A percentile compares a stretch with the other conserved stretches of the same genome.
Evolutionary conservation across 305 asterid genomes (phyloP).

Genomic region (Withania somnifera): DNA sequence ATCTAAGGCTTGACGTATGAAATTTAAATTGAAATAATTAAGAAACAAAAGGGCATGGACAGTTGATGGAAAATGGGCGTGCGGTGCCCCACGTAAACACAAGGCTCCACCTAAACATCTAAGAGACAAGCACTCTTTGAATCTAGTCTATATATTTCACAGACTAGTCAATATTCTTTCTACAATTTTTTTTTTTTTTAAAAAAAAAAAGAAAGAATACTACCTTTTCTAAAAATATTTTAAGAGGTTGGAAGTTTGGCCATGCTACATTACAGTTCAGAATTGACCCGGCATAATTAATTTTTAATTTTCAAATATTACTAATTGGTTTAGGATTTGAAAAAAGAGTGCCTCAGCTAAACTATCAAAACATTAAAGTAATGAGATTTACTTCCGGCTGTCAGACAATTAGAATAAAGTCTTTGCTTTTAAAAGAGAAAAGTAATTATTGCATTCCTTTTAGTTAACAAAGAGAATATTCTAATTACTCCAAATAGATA

Average conservation of each 20-base stretch:
- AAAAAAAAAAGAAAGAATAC: no score
- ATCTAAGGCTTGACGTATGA: neutral
- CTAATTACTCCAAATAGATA: no score
- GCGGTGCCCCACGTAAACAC: slow-evolving; percentile 4
- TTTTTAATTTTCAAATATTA: neutral
- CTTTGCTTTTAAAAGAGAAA: neutral
- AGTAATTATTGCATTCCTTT: neutral
- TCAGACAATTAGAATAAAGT: neutral
- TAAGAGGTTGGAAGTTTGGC: no score
- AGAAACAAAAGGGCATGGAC: neutral
- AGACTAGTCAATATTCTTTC: no score
- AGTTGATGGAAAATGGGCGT: neutral
- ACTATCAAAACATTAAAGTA: neutral
- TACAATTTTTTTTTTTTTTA: no score
- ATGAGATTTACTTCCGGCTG: neutral
- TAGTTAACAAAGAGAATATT: neutral
- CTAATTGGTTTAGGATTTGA: neutral
- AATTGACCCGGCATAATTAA: neutral
- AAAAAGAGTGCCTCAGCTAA: neutral
- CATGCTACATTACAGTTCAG: neutral
- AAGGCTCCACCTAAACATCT: neutral
- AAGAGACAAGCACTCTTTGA: neutral
- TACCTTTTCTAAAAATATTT: no score
- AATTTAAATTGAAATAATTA: neutral
- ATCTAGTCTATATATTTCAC: neutral